Conservation (phyloP, 2,329 filamentous ascomycete species). For the Aschersonia sp. region DNA sequence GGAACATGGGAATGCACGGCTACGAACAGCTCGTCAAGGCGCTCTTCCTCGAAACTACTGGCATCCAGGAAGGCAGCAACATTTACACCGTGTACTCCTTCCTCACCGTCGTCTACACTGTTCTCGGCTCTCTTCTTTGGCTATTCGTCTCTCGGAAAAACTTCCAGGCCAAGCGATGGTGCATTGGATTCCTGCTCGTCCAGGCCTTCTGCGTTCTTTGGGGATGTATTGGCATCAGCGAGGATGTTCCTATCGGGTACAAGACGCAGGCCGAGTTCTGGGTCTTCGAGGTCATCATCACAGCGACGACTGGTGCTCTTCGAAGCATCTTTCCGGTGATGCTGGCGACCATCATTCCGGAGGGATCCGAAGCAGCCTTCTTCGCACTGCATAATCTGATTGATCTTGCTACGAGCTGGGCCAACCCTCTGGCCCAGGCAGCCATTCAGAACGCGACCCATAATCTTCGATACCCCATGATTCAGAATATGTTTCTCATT, state of each 20-base stretch:
- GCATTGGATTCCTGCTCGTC: slow-evolving; percentile 6
- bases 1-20: slow-evolving; percentile 8
- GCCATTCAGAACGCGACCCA: slow-evolving; percentile 8
- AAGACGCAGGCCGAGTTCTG: slow-evolving; percentile 8
- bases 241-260: slow-evolving; percentile 6
- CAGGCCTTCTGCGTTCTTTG: slow-evolving; percentile 8
- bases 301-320: slow-evolving; percentile 8
- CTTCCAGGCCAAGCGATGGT: slow-evolving; percentile 7
- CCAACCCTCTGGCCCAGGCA: slow-evolving; percentile 8
- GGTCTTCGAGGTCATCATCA: slow-evolving; percentile 7
- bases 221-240: slow-evolving; percentile 8
- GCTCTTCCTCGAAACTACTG: slow-evolving; percentile 8
- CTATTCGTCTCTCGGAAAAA: slow-evolving; percentile 4
- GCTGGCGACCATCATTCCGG: slow-evolving; percentile 8
- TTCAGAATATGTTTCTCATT: slow-evolving; percentile 8
- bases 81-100: slow-evolving; percentile 8
- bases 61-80: slow-evolving; percentile 7
- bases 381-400: slow-evolving; percentile 9
- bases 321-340: slow-evolving; percentile 7
- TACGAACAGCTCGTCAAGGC: slow-evolving; percentile 6
- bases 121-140: slow-evolving; percentile 7
- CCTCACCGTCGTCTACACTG: slow-evolving; percentile 7
- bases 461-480: slow-evolving; percentile 9
- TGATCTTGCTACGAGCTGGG: slow-evolving; percentile 8
- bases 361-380: slow-evolving; percentile 7